These are phyloP conservation scores for Coniochaeta ligniaria DNA, from an alignment of 2,329 filamentous ascomycete species.

Conservation along the genomic window DNA sequence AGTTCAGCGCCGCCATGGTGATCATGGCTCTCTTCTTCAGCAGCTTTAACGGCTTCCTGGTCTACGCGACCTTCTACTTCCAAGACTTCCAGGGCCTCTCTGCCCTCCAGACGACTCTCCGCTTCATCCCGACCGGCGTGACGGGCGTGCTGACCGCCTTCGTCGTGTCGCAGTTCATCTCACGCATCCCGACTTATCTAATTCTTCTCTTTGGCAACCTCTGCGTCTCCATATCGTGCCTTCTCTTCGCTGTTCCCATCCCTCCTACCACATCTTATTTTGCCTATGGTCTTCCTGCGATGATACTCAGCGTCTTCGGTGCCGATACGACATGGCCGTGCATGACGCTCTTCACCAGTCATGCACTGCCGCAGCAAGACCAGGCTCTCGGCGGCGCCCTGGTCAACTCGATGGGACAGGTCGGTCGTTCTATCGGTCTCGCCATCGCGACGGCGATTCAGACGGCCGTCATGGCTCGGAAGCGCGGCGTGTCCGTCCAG, in stretches of 20 bases:
- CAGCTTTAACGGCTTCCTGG: slow-evolving; percentile 60
- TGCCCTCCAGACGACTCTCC: slow-evolving; percentile 59
- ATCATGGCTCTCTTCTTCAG: slow-evolving; percentile 62
- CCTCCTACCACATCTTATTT: slow-evolving; percentile 55
- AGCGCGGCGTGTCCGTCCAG: slow-evolving; percentile 34
- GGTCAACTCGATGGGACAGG: slow-evolving; percentile 58
- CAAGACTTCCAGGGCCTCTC: slow-evolving; percentile 58
- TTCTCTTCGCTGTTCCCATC: slow-evolving; percentile 60
- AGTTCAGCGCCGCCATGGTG: slow-evolving; percentile 55
- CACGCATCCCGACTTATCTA: slow-evolving; percentile 49
- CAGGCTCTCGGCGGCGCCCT: slow-evolving; percentile 62
- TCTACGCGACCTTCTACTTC: slow-evolving; percentile 64
- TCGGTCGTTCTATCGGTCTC: slow-evolving; percentile 59
- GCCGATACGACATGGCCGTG: slow-evolving; percentile 61
- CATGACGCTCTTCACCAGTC: slow-evolving; percentile 58
- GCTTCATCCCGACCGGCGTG: slow-evolving; percentile 60
- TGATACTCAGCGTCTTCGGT: slow-evolving; percentile 58
- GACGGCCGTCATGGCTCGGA: slow-evolving; percentile 49
- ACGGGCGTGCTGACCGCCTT: slow-evolving; percentile 50
- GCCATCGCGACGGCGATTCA: slow-evolving; percentile 60
- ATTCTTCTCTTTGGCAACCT: slow-evolving; percentile 52
- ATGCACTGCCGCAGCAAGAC: slow-evolving; percentile 53
- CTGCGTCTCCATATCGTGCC: slow-evolving; percentile 43
- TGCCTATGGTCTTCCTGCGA: slow-evolving; percentile 59
- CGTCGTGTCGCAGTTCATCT: slow-evolving; percentile 47